Percentiles rank a stretch among this genome's conserved stretches.
Evolutionary conservation across 2,329 filamentous ascomycete genomes (phyloP).

Genomic region (Colletotrichum sp.): DNA sequence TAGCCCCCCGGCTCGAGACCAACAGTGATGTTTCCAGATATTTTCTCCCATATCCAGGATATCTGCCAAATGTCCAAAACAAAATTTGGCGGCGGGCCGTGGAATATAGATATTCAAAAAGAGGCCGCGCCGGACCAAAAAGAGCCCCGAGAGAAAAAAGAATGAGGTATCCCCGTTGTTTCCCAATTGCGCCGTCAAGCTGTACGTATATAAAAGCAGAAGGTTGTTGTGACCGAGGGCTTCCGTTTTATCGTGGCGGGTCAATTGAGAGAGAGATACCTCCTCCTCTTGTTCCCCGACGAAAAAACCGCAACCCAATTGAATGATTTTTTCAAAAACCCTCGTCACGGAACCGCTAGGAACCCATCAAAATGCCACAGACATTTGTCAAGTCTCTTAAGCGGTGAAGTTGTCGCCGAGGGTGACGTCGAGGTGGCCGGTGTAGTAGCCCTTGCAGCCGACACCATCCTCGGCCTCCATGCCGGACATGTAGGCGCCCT

Average conservation of each 20-base stretch:
- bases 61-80: constrained; percentile 18
- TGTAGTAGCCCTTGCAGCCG: constrained; percentile 42
- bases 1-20: not conserved
- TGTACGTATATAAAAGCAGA: not conserved
- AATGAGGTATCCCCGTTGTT: constrained; percentile 3
- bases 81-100: not conserved
- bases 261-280: not conserved
- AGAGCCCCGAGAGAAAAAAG: not conserved
- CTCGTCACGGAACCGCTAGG: not conserved
- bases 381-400: not conserved
- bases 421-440: constrained; percentile 32
- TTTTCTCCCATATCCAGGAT: constrained; percentile 1
- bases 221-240: not conserved
- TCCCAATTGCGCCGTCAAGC: constrained; percentile 15
- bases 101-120: not conserved
- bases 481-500: constrained; percentile 42
- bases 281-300: constrained; percentile 1
- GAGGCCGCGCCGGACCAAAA: not conserved
- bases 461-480: constrained; percentile 43
- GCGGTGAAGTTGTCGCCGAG: constrained; percentile 32
- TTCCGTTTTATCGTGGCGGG: constrained; percentile 10
- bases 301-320: not conserved
- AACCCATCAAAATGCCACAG: not conserved
- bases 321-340: not conserved
- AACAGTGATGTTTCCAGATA: not conserved